Evolutionary conservation across 352 stramenopile species (phyloP).

Genomic region (Pythium graminicola): DNA sequence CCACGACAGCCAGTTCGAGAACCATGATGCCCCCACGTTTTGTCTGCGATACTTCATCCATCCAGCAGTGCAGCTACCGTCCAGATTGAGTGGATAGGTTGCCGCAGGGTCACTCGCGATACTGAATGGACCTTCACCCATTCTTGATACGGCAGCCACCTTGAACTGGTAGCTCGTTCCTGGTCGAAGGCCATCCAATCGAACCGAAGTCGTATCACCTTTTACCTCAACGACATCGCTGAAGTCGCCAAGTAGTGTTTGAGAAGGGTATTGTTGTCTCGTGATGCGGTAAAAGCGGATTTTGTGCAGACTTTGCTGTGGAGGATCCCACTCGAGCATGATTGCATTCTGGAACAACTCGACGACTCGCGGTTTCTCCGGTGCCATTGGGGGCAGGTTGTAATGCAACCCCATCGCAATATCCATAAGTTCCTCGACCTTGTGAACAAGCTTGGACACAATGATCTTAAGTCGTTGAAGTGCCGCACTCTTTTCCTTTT

Average conservation of each 20-base stretch:
- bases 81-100: slow-evolving; percentile 68
- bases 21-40: slow-evolving; percentile 41
- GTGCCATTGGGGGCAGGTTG: slow-evolving; percentile 76
- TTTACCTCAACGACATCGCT: slow-evolving; percentile 72
- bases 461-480: slow-evolving; percentile 83
- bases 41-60: slow-evolving; percentile 85
- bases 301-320: slow-evolving; percentile 57
- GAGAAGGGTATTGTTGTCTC: slow-evolving; percentile 67
- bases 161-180: slow-evolving; percentile 84
- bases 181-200: slow-evolving; percentile 70
- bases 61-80: slow-evolving; percentile 63
- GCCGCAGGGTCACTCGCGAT: slow-evolving; percentile 56
- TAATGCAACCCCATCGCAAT: slow-evolving; percentile 80
- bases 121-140: slow-evolving; percentile 83
- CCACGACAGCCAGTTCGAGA: slow-evolving; percentile 48
- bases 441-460: slow-evolving; percentile 83
- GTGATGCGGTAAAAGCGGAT: slow-evolving; percentile 81
- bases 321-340: slow-evolving; percentile 65
- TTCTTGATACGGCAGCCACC: slow-evolving; percentile 73
- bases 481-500: slow-evolving; percentile 77
- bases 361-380: slow-evolving; percentile 41
- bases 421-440: slow-evolving; percentile 86
- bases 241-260: slow-evolving; percentile 80
- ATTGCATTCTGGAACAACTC: slow-evolving; percentile 69
- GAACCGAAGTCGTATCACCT: slow-evolving; percentile 40